Conservation (phyloP, 2,329 filamentous ascomycete genomes). For the Bimuria novae-zelandiae region DNA sequence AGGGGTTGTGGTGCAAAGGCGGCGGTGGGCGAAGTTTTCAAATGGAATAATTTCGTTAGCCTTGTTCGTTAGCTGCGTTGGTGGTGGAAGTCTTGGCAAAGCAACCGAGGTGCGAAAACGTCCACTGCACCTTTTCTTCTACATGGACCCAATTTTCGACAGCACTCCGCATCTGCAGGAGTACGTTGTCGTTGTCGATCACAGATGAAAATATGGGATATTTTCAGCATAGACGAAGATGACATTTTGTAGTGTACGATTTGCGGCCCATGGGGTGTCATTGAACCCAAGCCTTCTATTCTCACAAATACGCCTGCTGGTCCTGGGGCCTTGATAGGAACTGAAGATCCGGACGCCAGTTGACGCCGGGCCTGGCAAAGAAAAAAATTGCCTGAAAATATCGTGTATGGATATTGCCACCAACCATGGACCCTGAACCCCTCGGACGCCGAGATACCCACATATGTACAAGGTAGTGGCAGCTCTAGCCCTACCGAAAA, state of each 20-base stretch:
- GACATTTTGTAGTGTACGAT: too few relatives aligned
- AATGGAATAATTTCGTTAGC: conserved; percentile 15
- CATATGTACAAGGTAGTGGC: too few relatives aligned
- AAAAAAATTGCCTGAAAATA: conserved; percentile 4
- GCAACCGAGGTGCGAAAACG: conserved; percentile 1
- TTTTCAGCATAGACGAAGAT: too few relatives aligned
- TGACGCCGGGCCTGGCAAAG: neutral
- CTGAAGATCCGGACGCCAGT: neutral
- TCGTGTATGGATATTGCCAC: conserved; percentile 1
- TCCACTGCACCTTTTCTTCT: too few relatives aligned
- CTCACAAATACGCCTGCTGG: too few relatives aligned
- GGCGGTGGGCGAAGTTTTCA: conserved; percentile 29
- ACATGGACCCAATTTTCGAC: too few relatives aligned
- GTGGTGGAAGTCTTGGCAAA: conserved; percentile 19
- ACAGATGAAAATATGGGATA: too few relatives aligned
- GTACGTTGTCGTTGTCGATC: too few relatives aligned
- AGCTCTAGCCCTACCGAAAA: neutral
- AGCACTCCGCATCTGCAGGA: too few relatives aligned
- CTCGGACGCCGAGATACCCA: neutral
- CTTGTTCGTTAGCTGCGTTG: too few relatives aligned
- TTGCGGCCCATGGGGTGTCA: too few relatives aligned
- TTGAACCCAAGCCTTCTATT: too few relatives aligned
- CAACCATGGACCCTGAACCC: conserved; percentile 4
- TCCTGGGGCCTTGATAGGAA: conserved; percentile 1
- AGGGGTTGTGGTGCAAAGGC: conserved; percentile 35